Conservation (phyloP, 805 yeast species). For the Maudiozyma saulgeensis region DNA sequence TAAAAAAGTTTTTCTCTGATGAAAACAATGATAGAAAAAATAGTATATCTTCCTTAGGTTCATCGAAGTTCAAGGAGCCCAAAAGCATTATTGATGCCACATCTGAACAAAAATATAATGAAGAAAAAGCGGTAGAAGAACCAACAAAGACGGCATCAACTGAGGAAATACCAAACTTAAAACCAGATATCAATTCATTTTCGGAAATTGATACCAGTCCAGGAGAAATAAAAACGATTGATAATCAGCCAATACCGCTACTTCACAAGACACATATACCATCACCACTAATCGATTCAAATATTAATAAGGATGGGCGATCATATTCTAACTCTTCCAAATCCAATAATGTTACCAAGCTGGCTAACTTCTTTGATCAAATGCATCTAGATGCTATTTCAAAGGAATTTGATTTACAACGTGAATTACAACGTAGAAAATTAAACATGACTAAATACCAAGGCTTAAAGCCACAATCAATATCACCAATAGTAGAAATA, state of each 20-base stretch:
- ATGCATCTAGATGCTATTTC: slow-evolving; percentile 75
- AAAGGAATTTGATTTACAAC: slow-evolving; percentile 75
- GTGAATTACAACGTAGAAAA: slow-evolving; percentile 67
- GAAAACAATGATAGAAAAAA: background rate
- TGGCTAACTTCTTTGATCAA: slow-evolving; percentile 60
- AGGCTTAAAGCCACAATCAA: slow-evolving; percentile 60
- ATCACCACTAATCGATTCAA: background rate
- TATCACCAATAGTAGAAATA: slow-evolving; percentile 84
- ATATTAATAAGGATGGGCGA: background rate
- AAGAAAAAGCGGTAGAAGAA: no score
- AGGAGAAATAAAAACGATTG: no score
- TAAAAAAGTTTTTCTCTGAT: slow-evolving; percentile 51
- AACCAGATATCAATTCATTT: no score
- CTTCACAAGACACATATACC: background rate
- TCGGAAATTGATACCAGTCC: no score
- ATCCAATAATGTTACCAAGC: slow-evolving; percentile 45
- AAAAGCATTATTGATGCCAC: background rate
- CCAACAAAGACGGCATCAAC: no score
- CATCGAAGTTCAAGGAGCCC: background rate
- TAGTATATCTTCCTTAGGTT: background rate
- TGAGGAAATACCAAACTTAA: no score
- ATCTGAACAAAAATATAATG: no score
- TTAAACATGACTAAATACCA: slow-evolving; percentile 50
- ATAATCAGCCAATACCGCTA: background rate
- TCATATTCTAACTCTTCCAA: background rate